phyloP scores from a whole-genome alignment of 1,284 basidiomycete species.

The Peniophora sp. region DNA sequence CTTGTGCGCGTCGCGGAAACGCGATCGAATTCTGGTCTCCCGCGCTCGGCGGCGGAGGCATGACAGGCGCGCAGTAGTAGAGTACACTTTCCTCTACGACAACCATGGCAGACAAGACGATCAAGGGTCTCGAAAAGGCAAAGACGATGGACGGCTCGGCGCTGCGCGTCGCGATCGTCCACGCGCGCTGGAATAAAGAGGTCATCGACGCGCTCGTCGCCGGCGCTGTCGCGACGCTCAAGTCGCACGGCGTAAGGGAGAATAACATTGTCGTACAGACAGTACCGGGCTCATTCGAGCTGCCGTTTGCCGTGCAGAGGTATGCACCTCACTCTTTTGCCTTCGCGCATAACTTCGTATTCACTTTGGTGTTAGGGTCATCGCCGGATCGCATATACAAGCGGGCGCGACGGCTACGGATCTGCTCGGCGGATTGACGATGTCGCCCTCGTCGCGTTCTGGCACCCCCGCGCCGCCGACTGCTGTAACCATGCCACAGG shows the following conservation, averaged over 20 bases:
- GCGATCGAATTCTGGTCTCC: neutral
- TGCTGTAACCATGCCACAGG: constrained; percentile 34
- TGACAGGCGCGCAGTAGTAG: neutral
- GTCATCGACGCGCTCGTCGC: constrained; percentile 81
- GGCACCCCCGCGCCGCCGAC: constrained; percentile 39
- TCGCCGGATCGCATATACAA: constrained; percentile 80
- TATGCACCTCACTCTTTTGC: constrained; percentile 27
- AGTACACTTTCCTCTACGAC: neutral
- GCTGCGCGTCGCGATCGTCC: constrained; percentile 84
- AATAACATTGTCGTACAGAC: constrained; percentile 87
- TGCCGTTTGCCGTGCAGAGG: constrained; percentile 82
- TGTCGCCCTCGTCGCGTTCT: constrained; percentile 34
- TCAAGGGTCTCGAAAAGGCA: constrained; percentile 72
- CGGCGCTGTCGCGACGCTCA: constrained; percentile 73
- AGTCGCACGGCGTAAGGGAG: constrained; percentile 80
- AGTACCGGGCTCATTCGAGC: constrained; percentile 91
- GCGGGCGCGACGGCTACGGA: constrained; percentile 66
- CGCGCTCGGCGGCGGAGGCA: neutral
- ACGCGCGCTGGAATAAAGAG: constrained; percentile 87
- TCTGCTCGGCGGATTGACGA: constrained; percentile 65
- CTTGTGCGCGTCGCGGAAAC: neutral
- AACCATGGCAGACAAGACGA: constrained; percentile 23
- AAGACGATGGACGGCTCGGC: constrained; percentile 68
- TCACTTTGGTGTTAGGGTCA: constrained; percentile 62
- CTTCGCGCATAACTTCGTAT: neutral